Percentiles rank a stretch among this genome's conserved stretches.
Evolutionary conservation across 768 basidiomycete genomes (phyloP).

Genomic region (Tylopilus vinaceipallidus): DNA sequence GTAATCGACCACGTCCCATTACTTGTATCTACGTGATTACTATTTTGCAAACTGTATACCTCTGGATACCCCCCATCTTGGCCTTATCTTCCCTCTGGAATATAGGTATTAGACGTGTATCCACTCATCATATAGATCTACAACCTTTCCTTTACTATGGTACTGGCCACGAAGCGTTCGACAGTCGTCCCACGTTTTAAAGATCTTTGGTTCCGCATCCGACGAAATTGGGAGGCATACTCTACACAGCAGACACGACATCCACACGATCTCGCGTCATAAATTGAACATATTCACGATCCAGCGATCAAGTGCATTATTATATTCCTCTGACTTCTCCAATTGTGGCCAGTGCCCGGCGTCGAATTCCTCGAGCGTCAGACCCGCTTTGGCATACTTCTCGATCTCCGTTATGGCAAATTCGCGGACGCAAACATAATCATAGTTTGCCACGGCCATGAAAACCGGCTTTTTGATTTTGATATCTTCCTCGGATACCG

Average conservation of each 20-base stretch:
- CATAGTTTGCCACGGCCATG: constrained; percentile 35
- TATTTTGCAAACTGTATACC: constrained; percentile 12
- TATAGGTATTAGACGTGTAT: constrained; percentile 29
- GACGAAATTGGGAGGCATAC: background rate
- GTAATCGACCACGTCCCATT: constrained; percentile 38
- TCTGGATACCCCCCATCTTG: constrained; percentile 2
- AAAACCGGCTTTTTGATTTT: constrained; percentile 37
- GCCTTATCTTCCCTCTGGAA: background rate
- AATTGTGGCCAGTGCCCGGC: constrained; percentile 39
- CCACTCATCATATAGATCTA: constrained; percentile 3
- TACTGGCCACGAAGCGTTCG: background rate
- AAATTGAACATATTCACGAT: constrained; percentile 16
- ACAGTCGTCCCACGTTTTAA: background rate
- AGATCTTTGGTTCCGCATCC: background rate
- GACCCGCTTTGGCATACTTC: constrained; percentile 26
- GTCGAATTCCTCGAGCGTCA: constrained; percentile 34
- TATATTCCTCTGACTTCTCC: constrained; percentile 35
- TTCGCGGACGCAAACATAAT: constrained; percentile 32
- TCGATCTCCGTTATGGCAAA: constrained; percentile 24
- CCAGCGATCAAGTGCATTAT: constrained; percentile 37
- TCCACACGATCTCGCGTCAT: constrained; percentile 8
- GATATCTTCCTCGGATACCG: constrained; percentile 24
- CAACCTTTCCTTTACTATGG: background rate
- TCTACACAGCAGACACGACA: background rate
- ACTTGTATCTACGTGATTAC: constrained; percentile 4